phyloP scores from a whole-genome alignment of 805 yeast genomes.

The Diddensiella transvaalensis region DNA sequence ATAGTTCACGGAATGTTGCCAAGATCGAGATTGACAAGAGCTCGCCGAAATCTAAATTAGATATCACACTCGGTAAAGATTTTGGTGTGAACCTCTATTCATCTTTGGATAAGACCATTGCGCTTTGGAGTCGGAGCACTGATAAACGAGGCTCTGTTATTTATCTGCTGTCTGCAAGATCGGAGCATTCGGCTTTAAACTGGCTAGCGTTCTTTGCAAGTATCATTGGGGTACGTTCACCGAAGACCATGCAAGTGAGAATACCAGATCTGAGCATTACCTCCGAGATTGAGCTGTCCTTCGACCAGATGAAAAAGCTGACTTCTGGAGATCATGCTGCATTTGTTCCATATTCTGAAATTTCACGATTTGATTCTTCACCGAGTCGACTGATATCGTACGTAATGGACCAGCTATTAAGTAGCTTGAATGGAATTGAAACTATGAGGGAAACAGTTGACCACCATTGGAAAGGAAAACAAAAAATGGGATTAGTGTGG shows the following conservation, averaged over 20 bases:
- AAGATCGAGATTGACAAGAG: slow-evolving; percentile 18
- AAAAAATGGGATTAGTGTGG: slow-evolving; percentile 52
- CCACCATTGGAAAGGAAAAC: slow-evolving; percentile 14
- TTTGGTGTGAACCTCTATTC: slow-evolving; percentile 56
- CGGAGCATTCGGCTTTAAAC: slow-evolving; percentile 49
- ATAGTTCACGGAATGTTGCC: slow-evolving; percentile 42
- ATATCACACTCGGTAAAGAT: slow-evolving; percentile 23
- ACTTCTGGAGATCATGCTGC: slow-evolving; percentile 3
- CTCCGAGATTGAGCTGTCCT: slow-evolving; percentile 48
- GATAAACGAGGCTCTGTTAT: slow-evolving; percentile 31
- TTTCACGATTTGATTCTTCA: slow-evolving; percentile 9
- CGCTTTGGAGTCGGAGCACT: slow-evolving; percentile 38
- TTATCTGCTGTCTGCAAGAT: slow-evolving; percentile 55
- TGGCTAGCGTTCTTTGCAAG: slow-evolving; percentile 63
- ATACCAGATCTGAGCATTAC: slow-evolving; percentile 47
- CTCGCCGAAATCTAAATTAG: slow-evolving; percentile 25
- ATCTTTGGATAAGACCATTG: slow-evolving; percentile 65
- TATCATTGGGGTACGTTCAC: slow-evolving; percentile 39
- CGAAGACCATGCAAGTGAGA: slow-evolving; percentile 34
- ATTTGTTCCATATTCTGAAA: slow-evolving; percentile 7
- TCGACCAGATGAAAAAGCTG: slow-evolving; percentile 15
- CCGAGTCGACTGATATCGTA: slow-evolving; percentile 24
- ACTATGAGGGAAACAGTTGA: slow-evolving; percentile 14
- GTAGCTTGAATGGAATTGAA: slow-evolving; percentile 30
- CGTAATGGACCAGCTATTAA: slow-evolving; percentile 38